Evolutionary conservation across 1,284 basidiomycete species (phyloP), one percentile per base, ranked within the genome.

Genomic region (Leucoagaricus sp.): DNA sequence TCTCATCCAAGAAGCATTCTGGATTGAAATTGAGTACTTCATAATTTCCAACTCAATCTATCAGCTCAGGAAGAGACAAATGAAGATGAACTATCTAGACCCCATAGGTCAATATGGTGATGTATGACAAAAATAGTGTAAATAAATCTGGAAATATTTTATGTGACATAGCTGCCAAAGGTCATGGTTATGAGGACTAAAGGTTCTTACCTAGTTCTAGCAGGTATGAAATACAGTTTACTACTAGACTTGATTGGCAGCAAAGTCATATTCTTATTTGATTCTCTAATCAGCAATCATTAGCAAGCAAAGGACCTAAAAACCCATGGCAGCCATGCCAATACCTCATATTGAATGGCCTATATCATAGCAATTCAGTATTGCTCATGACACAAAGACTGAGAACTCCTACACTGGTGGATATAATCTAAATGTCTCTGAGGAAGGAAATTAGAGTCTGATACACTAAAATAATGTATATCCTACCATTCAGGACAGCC

Each of bases 371-470:
- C n/a, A n/a, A n/a, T n/a, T n/a, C n/a, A n/a, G n/a, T n/a, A 21
- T 23, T 21, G 10, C 36, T n/a, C 23, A 4, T 6, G 10, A 13
- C 19, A 44, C 17, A 7, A 7, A 8, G 10, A 25, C 2, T 21
- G 10, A 21, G 31, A 33, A 48, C 26, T 62, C 69, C 62, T 63
- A 76, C 66, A 80, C 78, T 4, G 74, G 68, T 34, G 80, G 78
- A 63, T 76, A 80, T 10, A 81, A 60, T 19, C 79, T 68, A 4
- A 80, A 64, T 1, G 73, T 74, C 61, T 79, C 76, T 69, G 57
- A 42, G 17, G 15, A 33, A 23, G n/a, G n/a, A n/a, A n/a, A n/a
- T n/a, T n/a, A 26, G 5, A n/a, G n/a, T 49, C 19, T 42, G 23
- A 44, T n/a, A n/a, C n/a, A n/a, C n/a, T n/a, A n/a, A n/a, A n/a